A percentile compares a stretch with the other conserved stretches of the same genome.
phyloP scores from a whole-genome alignment of 192 early-diverging fungal species.

The Coemansia sp. region DNA sequence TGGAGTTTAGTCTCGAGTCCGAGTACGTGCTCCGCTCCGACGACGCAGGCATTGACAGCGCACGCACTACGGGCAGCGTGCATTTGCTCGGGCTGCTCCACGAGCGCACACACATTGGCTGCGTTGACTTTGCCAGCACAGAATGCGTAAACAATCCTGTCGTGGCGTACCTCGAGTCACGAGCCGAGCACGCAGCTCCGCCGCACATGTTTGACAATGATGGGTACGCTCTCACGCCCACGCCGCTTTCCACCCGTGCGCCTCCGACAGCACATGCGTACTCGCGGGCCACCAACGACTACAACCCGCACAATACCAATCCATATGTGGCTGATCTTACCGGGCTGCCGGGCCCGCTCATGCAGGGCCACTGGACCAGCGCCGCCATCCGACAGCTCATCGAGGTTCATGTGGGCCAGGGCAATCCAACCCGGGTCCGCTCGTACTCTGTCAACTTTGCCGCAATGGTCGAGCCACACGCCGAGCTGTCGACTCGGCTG shows the following conservation, averaged over 20 bases:
- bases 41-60: constrained; percentile 53
- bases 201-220: constrained; percentile 70
- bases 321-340: constrained; percentile 84
- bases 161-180: constrained; percentile 72
- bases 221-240: constrained; percentile 38
- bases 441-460: constrained; percentile 73
- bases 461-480: constrained; percentile 79
- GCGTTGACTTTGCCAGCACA: constrained; percentile 67
- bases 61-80: constrained; percentile 69
- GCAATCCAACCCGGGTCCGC: constrained; percentile 76
- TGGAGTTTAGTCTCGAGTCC: constrained; percentile 81
- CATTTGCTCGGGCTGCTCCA: constrained; percentile 61
- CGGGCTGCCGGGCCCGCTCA: constrained; percentile 80
- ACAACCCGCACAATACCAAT: constrained; percentile 93
- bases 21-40: constrained; percentile 61
- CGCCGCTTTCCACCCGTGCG: background rate
- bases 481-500: constrained; percentile 78
- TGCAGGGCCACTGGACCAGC: constrained; percentile 85
- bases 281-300: constrained; percentile 77
- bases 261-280: constrained; percentile 70
- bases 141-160: constrained; percentile 74
- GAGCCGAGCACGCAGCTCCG: constrained; percentile 51
- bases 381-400: constrained; percentile 87
- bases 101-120: constrained; percentile 68
- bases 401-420: constrained; percentile 82